Base-by-base conservation (phyloP, 352 stramenopile species). In the Thalassiosira hispida region DNA sequence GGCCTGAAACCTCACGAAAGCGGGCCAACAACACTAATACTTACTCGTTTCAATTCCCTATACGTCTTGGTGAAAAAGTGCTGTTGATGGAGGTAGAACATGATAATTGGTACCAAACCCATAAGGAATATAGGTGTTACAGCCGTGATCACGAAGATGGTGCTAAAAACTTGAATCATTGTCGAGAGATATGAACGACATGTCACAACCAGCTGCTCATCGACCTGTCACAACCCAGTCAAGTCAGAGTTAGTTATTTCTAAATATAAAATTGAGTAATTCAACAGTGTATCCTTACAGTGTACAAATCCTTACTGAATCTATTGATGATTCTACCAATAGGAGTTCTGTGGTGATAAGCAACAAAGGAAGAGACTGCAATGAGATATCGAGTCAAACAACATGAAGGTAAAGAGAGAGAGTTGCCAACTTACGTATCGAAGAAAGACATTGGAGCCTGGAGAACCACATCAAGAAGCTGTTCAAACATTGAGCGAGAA, bases 321-420 rank as follows among this genome's bases (percentile, higher is more conserved):
- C 95, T 81, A 74, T 98, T 98, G 0, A 98, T 80, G 44, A 99
- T 97, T 51, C 96, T 90, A 20, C 96, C 95, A n/a, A 95, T 82
- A 7, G 96, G 96, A 40, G 94, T 98, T 4, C 86, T 89, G 65
- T 97, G 42, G 2, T 91, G 68, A 96, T 4, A 66, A 55, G 18
- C 2, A 8, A 35, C 35, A 46, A 70, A 51, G n/a, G 42, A 29
- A 72, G 16, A 33, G 18, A 5, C 22, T 29, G 40, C 12, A 44
- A 51, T 56, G 47, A 47, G 61, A 6, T 42, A 56, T 1, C 16
- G 40, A 16, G 2, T 57, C 49, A 22, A 40, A 27, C 22, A n/a
- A 33, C 46, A 16, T 76, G 55, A 40, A 51, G 7, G 27, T 3
- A 7, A 62, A 59, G 52, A n/a, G 4, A 65, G 22, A 65, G 20